These are phyloP conservation scores for Stachybotrys elegans DNA, from an alignment of 2,329 filamentous ascomycete genomes.

Conservation along the genomic window DNA sequence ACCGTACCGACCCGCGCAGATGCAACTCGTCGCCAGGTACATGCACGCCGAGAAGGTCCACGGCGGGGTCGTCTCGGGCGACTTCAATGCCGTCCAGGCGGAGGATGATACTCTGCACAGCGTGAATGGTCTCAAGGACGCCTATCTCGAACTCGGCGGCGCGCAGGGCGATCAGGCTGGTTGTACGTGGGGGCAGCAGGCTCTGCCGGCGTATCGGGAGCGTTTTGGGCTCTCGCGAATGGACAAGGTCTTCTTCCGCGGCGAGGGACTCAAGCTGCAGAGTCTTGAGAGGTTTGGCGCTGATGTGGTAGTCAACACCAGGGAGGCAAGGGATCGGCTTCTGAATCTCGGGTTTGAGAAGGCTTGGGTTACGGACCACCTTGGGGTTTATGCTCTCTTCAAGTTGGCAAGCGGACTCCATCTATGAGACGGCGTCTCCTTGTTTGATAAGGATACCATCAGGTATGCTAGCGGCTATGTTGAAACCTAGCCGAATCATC, in stretches of 20 bases:
- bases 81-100: slow-evolving; percentile 53
- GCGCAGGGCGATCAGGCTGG: slow-evolving; percentile 44
- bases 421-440: too few species aligned
- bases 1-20: slow-evolving; percentile 42
- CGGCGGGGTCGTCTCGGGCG: slow-evolving; percentile 44
- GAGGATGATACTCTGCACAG: slow-evolving; percentile 44
- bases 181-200: slow-evolving; percentile 56
- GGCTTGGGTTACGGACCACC: slow-evolving; percentile 40
- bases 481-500: too few species aligned
- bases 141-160: slow-evolving; percentile 46
- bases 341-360: slow-evolving; percentile 24
- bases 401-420: neutral
- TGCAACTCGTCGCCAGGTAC: slow-evolving; percentile 36
- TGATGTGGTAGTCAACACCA: slow-evolving; percentile 23
- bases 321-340: slow-evolving; percentile 12
- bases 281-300: slow-evolving; percentile 42
- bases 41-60: slow-evolving; percentile 32
- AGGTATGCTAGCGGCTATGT: too few species aligned
- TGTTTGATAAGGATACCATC: too few species aligned
- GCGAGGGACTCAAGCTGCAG: slow-evolving; percentile 18
- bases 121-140: slow-evolving; percentile 45
- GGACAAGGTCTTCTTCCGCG: slow-evolving; percentile 48
- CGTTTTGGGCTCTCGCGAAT: slow-evolving; percentile 46
- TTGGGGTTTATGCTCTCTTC: neutral
- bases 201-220: slow-evolving; percentile 29